Evolutionary conservation across 208 protist species (phyloP).

Genomic region (Leishmania arabica): DNA sequence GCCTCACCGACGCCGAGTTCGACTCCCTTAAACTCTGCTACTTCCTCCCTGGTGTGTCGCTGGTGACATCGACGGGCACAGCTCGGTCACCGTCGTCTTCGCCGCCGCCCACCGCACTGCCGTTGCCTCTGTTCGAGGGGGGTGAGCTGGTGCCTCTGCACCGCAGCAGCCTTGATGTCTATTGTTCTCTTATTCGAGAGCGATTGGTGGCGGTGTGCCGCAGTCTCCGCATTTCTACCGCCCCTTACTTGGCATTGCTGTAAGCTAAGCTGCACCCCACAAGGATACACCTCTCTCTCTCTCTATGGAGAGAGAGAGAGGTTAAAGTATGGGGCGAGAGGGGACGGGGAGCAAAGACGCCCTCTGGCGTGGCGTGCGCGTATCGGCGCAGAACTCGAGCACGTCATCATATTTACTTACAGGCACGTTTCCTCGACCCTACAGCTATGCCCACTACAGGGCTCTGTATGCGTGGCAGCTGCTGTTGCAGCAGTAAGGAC

Average conservation of each 20-base stretch:
- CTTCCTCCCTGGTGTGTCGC: conserved; percentile 55
- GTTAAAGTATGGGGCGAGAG: neutral
- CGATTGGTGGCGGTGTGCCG: conserved; percentile 41
- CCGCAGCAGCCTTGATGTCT: conserved; percentile 42
- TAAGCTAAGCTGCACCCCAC: neutral
- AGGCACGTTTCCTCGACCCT: neutral
- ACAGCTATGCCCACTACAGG: neutral
- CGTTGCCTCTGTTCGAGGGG: conserved; percentile 49
- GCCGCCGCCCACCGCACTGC: neutral
- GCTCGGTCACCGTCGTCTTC: neutral
- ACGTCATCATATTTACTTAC: neutral
- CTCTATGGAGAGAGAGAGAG: neutral
- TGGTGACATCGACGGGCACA: neutral
- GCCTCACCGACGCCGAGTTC: conserved; percentile 54
- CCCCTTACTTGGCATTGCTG: conserved; percentile 14
- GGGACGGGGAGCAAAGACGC: neutral
- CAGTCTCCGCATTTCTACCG: conserved; percentile 19
- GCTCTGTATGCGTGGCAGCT: neutral
- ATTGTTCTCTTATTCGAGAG: conserved; percentile 37
- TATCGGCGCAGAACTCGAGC: neutral
- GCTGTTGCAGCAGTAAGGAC: neutral
- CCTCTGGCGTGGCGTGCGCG: neutral
- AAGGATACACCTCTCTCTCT: neutral
- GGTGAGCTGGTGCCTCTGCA: conserved; percentile 44
- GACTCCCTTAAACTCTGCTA: conserved; percentile 47